Evolutionary conservation across 495 filamentous ascomycete species (phyloP), one percentile per base, ranked within the genome.

Genomic region (Penicillium coffeae): DNA sequence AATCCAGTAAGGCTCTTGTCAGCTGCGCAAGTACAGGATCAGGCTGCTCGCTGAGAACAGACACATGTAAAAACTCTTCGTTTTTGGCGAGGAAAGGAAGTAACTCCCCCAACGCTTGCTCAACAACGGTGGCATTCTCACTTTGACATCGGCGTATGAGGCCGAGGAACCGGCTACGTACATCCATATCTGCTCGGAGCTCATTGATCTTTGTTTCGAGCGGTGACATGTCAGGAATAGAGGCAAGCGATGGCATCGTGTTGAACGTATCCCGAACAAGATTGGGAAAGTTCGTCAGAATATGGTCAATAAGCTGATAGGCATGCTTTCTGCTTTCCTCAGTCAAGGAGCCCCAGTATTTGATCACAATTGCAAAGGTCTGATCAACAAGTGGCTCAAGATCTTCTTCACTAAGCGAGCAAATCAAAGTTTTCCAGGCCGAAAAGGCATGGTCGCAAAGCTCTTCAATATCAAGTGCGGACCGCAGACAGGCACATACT

Each of bases 1-100:
- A 89, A 62, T 97, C 89, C 16, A 99, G 78, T 43, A 99, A 70
- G 15, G 86, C 81, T 43, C 90, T 81, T 19, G 81, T 75, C 33
- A 97, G 72, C 19, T 79, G 71, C 33, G 82, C 66, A 40, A 99
- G 73, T 20, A 92, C 80, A 13, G 79, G 70, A 55, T 90, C 84
- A 20, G 90, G 90, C 45, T 95, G 90, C 59, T 95, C 89, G 53
- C 85, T 90, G 27, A 90, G 75, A 41, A 90, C 87, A 32, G 85
- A 85, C 2, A 83, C 76, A 58, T 96, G 90, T 16, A 99, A 68
- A 56, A 90, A 90, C 12, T 78, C 78, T 59, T 95, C 89, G 53
- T 96, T 76, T 7, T 72, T 65, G 37, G 78, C 72, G 15, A 99
- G 75, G 51, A 84, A 96, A 3, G 73, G 71, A 10, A 81, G 70